Evolutionary conservation across 805 yeast species (phyloP).

Genomic region (Kazachstania psychrophila): DNA sequence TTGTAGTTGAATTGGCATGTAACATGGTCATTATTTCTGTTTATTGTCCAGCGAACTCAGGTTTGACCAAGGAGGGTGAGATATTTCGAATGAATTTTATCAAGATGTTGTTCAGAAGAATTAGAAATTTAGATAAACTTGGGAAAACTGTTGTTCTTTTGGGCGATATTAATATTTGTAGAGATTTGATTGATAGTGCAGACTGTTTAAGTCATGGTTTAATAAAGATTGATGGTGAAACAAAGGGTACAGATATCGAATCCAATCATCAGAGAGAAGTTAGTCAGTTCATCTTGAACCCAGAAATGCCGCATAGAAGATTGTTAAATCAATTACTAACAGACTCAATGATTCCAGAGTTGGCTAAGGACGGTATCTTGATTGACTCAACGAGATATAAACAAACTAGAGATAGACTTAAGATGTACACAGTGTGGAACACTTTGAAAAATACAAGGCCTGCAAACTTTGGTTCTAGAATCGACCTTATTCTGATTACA

Average conservation of each 20-base stretch:
- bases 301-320: slow-evolving; percentile 34
- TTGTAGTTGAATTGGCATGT: slow-evolving; percentile 61
- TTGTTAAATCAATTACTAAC: slow-evolving; percentile 39
- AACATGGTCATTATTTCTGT: slow-evolving; percentile 53
- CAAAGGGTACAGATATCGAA: slow-evolving; percentile 32
- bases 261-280: slow-evolving; percentile 23
- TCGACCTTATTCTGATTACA: slow-evolving; percentile 63
- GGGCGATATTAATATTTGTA: slow-evolving; percentile 83
- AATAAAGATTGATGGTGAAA: slow-evolving; percentile 30
- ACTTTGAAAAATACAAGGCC: slow-evolving; percentile 68
- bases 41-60: slow-evolving; percentile 90
- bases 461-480: slow-evolving; percentile 77
- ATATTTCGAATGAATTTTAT: slow-evolving; percentile 49
- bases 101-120: slow-evolving; percentile 49
- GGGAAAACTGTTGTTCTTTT: slow-evolving; percentile 68
- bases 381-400: slow-evolving; percentile 49
- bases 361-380: slow-evolving; percentile 36
- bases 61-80: slow-evolving; percentile 58
- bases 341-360: slow-evolving; percentile 28
- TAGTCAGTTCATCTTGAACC: slow-evolving; percentile 30
- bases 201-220: slow-evolving; percentile 37
- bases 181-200: slow-evolving; percentile 77
- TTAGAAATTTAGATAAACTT: slow-evolving; percentile 40
- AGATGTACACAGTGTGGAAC: slow-evolving; percentile 90
- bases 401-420: slow-evolving; percentile 45